Evolutionary conservation across 2,329 filamentous ascomycete genomes (phyloP), one percentile per base, ranked within the genome.

Genomic region (Aspergillus quadricinctus): DNA sequence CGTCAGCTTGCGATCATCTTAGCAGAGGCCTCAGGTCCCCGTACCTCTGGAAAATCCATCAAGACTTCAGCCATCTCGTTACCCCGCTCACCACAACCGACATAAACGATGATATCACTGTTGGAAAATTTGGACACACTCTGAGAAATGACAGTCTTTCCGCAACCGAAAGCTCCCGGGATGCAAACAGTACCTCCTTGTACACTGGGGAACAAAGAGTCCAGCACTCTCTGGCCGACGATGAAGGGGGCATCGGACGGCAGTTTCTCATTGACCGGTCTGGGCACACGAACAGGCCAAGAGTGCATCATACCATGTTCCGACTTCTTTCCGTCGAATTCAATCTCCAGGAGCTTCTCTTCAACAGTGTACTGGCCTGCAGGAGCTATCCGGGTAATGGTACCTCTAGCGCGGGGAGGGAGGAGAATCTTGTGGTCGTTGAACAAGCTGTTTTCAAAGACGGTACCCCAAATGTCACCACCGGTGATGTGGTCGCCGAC

Each of bases 61-160:
- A 99, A 83, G 66, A 99, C 94, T 83, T 99, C 94, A 62, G 94
- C 94, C 94, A 99, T 99, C 79, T 99, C 94, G 73, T 99, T 99
- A 66, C 94, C 94, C 68, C 94, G 89, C 79, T 99, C 94, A 67
- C 92, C 90, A 65, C 83, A 88, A 58, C 94, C 94, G 58, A 99
- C 94, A 74, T 99, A 99, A 67, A 99, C 90, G 66, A 99, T 99
- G 70, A 97, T 90, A 75, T 99, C 94, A 75, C 89, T 94, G 86
- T 99, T 99, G 72, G 94, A 99, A 82, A 99, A 99, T 80, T 99
- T 99, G 77, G 94, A 99, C 62, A 99, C 89, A 59, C 91, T 96
- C 80, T 99, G 94, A 70, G 88, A 92, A 78, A 99, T 99, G 80
- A 99, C 94, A 69, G 94, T 99, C 87, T 99, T 99, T 72, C 94